These are phyloP conservation scores for Proliferodiscus dingleyae DNA, from an alignment of 2,329 filamentous ascomycete species.

Conservation along the genomic window DNA sequence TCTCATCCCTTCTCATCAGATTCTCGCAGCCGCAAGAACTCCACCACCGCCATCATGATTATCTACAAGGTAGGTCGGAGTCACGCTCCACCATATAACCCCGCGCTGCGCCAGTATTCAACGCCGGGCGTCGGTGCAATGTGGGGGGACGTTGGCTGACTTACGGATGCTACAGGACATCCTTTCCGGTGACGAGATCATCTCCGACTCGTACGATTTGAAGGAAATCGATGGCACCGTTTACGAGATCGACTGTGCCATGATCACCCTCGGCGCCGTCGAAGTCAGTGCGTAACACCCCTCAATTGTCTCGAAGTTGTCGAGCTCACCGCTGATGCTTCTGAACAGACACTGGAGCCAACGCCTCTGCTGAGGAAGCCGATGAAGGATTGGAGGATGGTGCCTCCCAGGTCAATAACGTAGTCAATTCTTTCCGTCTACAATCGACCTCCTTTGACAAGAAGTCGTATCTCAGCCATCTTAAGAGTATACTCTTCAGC, in stretches of 20 bases:
- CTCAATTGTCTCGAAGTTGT: not conserved
- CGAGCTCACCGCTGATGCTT: constrained; percentile 14
- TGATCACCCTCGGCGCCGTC: constrained; percentile 76
- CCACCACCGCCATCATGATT: constrained; percentile 43
- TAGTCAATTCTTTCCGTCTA: constrained; percentile 88
- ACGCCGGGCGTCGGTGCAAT: not conserved
- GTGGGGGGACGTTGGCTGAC: constrained; percentile 11
- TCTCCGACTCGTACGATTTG: constrained; percentile 89
- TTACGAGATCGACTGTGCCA: constrained; percentile 88
- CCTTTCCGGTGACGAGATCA: constrained; percentile 85
- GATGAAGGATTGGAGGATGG: constrained; percentile 70
- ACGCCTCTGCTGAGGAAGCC: constrained; percentile 89
- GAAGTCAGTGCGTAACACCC: constrained; percentile 53
- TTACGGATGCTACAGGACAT: constrained; percentile 60
- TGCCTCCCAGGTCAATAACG: constrained; percentile 78
- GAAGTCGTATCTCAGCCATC: constrained; percentile 75
- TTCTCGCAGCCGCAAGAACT: constrained; percentile 2
- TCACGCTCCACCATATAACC: not conserved
- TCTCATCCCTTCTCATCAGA: constrained; percentile 4
- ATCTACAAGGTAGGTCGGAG: constrained; percentile 48
- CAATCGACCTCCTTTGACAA: constrained; percentile 77
- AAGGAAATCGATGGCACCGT: constrained; percentile 74
- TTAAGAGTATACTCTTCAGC: constrained; percentile 64
- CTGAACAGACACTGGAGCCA: constrained; percentile 76
- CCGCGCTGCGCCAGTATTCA: not conserved